phyloP scores from a whole-genome alignment of 768 basidiomycete species.

The Auricularia auricula-judae region DNA sequence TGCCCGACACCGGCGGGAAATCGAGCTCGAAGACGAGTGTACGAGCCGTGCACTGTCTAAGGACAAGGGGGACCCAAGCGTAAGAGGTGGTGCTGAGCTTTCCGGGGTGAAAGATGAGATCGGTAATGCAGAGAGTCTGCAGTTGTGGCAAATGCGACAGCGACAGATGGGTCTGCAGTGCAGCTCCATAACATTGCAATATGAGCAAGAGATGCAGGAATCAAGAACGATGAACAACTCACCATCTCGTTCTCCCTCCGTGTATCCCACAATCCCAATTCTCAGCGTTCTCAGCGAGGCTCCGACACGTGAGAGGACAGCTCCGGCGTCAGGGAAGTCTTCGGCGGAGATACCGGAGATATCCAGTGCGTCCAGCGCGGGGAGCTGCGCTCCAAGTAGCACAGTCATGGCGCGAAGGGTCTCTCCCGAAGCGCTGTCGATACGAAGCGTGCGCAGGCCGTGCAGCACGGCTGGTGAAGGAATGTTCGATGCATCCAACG shows the following conservation, averaged over 20 bases:
- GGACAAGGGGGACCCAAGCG: background rate
- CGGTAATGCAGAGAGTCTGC: background rate
- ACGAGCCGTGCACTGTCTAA: background rate
- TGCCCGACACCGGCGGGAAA: background rate
- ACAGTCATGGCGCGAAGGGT: no score
- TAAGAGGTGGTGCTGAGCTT: background rate
- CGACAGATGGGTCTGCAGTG: background rate
- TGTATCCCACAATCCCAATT: background rate
- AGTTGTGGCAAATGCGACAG: background rate
- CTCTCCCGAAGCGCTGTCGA: no score
- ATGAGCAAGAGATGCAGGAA: background rate
- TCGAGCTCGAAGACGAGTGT: background rate
- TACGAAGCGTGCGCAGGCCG: no score
- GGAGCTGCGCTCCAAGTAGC: no score
- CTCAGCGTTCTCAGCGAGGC: background rate
- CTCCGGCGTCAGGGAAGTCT: background rate
- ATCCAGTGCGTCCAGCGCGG: background rate
- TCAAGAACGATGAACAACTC: background rate
- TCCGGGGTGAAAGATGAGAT: background rate
- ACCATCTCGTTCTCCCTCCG: background rate
- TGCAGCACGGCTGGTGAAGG: no score
- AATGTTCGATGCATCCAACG: no score
- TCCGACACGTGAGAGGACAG: background rate
- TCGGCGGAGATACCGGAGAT: background rate
- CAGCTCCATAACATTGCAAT: background rate